Percentiles rank a stretch among this genome's conserved stretches.
Conservation (phyloP, 768 basidiomycete genomes). For the Suillus clintonianus region DNA sequence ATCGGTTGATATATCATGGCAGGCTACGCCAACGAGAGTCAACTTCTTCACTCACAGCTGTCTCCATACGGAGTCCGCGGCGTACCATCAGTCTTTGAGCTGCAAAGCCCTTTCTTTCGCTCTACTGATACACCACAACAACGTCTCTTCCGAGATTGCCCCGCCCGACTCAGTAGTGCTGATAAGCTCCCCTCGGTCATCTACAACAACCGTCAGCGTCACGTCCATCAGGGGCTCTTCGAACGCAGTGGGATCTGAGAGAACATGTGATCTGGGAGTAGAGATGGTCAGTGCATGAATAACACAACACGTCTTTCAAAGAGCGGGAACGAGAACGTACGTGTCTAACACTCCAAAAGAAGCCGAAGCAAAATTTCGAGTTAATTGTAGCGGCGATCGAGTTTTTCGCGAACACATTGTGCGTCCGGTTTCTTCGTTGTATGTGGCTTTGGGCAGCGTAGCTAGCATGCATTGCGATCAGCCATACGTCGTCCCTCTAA, state of each 20-base stretch:
- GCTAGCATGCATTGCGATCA: slow-evolving; percentile 42
- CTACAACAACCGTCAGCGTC: slow-evolving; percentile 62
- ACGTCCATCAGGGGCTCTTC: slow-evolving; percentile 87
- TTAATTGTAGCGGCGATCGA: slow-evolving; percentile 46
- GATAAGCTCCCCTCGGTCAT: slow-evolving; percentile 48
- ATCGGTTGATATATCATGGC: neutral
- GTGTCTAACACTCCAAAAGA: slow-evolving; percentile 3
- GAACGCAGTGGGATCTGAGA: slow-evolving; percentile 87
- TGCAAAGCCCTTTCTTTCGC: slow-evolving; percentile 8
- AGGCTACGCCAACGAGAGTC: neutral
- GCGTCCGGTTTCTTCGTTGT: slow-evolving; percentile 60
- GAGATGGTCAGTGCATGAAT: too few species aligned
- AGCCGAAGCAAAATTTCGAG: neutral
- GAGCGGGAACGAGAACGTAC: neutral
- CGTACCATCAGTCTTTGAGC: neutral
- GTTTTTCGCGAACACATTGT: slow-evolving; percentile 60
- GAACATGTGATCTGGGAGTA: slow-evolving; percentile 43
- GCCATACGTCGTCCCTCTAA: neutral
- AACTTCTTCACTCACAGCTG: neutral
- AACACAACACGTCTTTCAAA: neutral
- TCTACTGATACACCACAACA: slow-evolving; percentile 3
- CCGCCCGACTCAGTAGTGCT: slow-evolving; percentile 59
- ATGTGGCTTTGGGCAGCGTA: slow-evolving; percentile 67
- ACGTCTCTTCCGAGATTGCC: slow-evolving; percentile 3
- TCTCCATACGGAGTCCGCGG: neutral